A percentile compares a stretch with the other conserved stretches of the same genome.
These are phyloP conservation scores for Cucurbitaria berberidis DNA, from an alignment of 2,329 filamentous ascomycete genomes.

Conservation along the genomic window DNA sequence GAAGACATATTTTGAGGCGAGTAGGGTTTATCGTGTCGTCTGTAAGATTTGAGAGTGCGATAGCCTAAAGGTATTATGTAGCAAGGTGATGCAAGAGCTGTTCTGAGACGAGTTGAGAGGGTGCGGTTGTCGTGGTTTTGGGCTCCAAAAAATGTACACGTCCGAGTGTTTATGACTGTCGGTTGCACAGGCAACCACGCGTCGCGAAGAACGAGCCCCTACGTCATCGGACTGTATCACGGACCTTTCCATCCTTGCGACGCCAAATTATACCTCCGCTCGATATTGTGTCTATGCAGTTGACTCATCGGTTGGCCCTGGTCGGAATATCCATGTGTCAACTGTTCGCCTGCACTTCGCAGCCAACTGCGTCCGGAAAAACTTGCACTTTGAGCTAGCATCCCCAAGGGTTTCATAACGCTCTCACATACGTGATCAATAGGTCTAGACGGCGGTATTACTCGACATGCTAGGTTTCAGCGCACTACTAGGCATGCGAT, in stretches of 20 bases:
- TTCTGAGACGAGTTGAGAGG: not conserved
- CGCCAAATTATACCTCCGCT: not conserved
- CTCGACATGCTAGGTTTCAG: too few relatives aligned
- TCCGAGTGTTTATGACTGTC: constrained; percentile 8
- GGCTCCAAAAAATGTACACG: constrained; percentile 2
- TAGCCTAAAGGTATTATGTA: not conserved
- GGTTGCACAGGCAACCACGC: constrained; percentile 20
- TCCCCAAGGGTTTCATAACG: too few relatives aligned
- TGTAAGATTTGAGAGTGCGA: not conserved
- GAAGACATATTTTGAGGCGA: constrained; percentile 56
- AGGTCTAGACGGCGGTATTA: too few relatives aligned
- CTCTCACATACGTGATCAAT: too few relatives aligned
- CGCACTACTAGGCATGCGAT: too few relatives aligned
- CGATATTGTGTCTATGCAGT: too few relatives aligned
- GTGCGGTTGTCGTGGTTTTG: constrained; percentile 8
- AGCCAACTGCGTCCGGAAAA: too few relatives aligned
- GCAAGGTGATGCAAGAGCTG: not conserved
- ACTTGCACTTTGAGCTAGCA: too few relatives aligned
- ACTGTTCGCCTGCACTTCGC: too few relatives aligned
- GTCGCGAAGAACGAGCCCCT: constrained; percentile 8
- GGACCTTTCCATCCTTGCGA: not conserved
- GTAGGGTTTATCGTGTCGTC: not conserved
- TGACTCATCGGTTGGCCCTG: too few relatives aligned
- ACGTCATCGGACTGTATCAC: constrained; percentile 11
- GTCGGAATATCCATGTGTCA: too few relatives aligned